A percentile compares a stretch with the other conserved stretches of the same genome.
phyloP scores from a whole-genome alignment of 129 eudicot genomes.

The Ambrosia trifida region DNA sequence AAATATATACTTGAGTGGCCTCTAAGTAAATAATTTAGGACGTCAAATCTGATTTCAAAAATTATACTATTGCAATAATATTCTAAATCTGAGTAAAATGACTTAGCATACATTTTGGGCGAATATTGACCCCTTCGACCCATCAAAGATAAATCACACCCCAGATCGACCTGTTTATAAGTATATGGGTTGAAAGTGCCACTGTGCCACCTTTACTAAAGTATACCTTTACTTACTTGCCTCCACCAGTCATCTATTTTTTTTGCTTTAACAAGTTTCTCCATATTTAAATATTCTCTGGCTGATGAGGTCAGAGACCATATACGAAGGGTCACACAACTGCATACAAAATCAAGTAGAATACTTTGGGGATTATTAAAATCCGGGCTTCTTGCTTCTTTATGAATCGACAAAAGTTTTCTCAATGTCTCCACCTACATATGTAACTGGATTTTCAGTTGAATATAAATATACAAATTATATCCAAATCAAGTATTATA shows the following conservation, averaged over 20 bases:
- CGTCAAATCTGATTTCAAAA: background rate
- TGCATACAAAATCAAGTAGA: slow-evolving; percentile 87
- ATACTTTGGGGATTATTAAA: slow-evolving; percentile 79
- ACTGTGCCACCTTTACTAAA: background rate
- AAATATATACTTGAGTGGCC: background rate
- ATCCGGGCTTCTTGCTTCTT: slow-evolving; percentile 80
- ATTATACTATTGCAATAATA: background rate
- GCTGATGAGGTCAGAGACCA: slow-evolving; percentile 75
- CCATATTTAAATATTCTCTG: slow-evolving; percentile 75
- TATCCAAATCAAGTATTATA: background rate
- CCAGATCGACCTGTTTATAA: background rate
- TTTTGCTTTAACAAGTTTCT: slow-evolving; percentile 90
- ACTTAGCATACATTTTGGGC: background rate
- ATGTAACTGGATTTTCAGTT: slow-evolving; percentile 7
- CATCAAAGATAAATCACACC: background rate
- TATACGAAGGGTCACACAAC: slow-evolving; percentile 80
- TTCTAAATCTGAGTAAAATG: background rate
- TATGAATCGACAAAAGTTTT: slow-evolving; percentile 81
- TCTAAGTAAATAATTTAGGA: background rate
- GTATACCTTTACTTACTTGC: slow-evolving; percentile 78
- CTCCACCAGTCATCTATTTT: slow-evolving; percentile 98
- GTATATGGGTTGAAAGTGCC: background rate
- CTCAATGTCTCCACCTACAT: slow-evolving; percentile 77
- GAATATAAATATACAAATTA: background rate
- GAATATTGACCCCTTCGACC: background rate